Percentiles rank a stretch among this genome's conserved stretches.
Conservation (phyloP, 805 yeast genomes). For the Barnettozyma sp. region DNA sequence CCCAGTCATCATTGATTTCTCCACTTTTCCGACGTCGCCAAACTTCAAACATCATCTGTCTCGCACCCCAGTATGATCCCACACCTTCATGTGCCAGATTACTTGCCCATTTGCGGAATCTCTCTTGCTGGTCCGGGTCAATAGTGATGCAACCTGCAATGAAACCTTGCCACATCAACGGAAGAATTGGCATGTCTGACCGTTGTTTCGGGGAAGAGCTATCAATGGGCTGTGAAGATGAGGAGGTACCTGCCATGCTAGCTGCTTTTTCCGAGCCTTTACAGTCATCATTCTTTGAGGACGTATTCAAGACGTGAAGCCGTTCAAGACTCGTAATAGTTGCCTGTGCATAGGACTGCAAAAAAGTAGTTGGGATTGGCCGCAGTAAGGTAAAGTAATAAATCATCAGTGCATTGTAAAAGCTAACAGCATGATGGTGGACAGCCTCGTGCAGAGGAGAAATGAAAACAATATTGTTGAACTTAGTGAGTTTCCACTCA, state of each 20-base stretch:
- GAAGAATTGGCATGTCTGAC: conserved; percentile 51
- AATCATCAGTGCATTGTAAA: conserved; percentile 63
- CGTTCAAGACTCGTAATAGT: conserved; percentile 59
- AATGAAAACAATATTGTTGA: conserved; percentile 22
- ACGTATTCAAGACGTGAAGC: conserved; percentile 34
- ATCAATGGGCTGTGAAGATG: background rate
- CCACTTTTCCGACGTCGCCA: conserved; percentile 67
- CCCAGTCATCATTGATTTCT: conserved; percentile 63
- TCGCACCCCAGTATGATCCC: conserved; percentile 82
- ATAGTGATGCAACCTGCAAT: conserved; percentile 80
- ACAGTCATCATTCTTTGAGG: too few relatives aligned
- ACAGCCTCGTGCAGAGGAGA: conserved; percentile 53
- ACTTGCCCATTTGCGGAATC: conserved; percentile 61
- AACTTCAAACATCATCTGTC: conserved; percentile 80
- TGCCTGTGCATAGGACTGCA: conserved; percentile 56
- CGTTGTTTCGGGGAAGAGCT: conserved; percentile 38
- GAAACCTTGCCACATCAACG: conserved; percentile 85
- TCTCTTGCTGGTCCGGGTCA: conserved; percentile 48
- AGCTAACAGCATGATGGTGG: conserved; percentile 74
- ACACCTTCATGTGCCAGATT: conserved; percentile 46
- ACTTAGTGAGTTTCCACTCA: conserved; percentile 58
- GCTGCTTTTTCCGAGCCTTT: too few relatives aligned
- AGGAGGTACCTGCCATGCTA: too few relatives aligned
- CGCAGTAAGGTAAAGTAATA: conserved; percentile 64
- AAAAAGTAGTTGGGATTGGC: conserved; percentile 43